phyloP scores from a whole-genome alignment of 805 yeast genomes.

The Wickerhamiella lipophila region DNA sequence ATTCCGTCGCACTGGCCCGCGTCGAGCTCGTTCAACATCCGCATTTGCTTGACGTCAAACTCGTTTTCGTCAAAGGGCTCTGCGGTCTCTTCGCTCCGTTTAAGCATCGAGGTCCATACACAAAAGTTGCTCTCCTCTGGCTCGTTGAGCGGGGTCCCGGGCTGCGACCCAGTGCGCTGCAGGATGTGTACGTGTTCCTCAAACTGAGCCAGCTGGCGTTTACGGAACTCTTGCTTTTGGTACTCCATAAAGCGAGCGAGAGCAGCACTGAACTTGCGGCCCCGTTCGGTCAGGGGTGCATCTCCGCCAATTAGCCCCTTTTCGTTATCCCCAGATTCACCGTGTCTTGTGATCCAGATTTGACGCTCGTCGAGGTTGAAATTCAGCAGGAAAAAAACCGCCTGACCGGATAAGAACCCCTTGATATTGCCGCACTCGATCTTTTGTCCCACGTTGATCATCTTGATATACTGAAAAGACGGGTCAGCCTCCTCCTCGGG shows the following conservation, averaged over 20 bases:
- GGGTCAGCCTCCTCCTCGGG: slow-evolving; percentile 53
- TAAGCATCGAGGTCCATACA: slow-evolving; percentile 86
- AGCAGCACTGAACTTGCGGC: slow-evolving; percentile 59
- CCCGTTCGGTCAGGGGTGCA: slow-evolving; percentile 66
- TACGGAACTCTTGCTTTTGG: slow-evolving; percentile 58
- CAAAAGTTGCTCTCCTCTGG: slow-evolving; percentile 66
- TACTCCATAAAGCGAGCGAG: slow-evolving; percentile 59
- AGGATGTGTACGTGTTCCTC: slow-evolving; percentile 35
- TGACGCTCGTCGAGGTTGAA: slow-evolving; percentile 82
- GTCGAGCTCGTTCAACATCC: slow-evolving; percentile 87
- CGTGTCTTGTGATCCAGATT: slow-evolving; percentile 91
- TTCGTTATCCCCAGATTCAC: slow-evolving; percentile 80
- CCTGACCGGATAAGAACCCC: slow-evolving; percentile 81
- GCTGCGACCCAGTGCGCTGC: slow-evolving; percentile 25
- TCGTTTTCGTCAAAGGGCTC: slow-evolving; percentile 57
- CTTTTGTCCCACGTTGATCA: slow-evolving; percentile 92
- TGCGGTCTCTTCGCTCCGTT: slow-evolving; percentile 68
- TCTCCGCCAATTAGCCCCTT: slow-evolving; percentile 87
- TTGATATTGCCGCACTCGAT: slow-evolving; percentile 85
- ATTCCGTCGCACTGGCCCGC: slow-evolving; percentile 88
- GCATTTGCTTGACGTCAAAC: slow-evolving; percentile 72
- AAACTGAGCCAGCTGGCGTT: slow-evolving; percentile 44
- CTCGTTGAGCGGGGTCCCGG: slow-evolving; percentile 27
- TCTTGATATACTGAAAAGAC: slow-evolving; percentile 74
- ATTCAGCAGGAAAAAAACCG: slow-evolving; percentile 76